Base-by-base conservation (phyloP, 345 rosid species). In the Lumnitzera littorea region DNA sequence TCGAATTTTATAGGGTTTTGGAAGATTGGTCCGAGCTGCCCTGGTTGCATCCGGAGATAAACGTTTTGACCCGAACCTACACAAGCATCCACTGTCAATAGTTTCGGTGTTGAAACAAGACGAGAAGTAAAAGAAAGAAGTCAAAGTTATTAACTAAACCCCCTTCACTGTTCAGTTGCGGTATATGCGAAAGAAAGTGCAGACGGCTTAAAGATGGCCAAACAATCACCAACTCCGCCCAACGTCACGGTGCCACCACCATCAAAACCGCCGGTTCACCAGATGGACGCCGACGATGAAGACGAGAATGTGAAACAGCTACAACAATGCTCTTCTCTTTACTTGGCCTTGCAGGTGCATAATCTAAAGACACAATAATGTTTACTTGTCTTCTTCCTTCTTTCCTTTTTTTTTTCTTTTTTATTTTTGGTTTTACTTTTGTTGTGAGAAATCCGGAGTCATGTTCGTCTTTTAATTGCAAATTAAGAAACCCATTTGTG, bases 251-350 rank as follows among this genome's bases (percentile, higher is more conserved):
- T 25, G 27, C 29, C 17, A n/a, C 53, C 62, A 16, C 56, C 74
- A 2, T 15, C 61, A 1, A 55, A 47, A 3, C 62, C 73, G 15
- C 71, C 75, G 31, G 63, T 70, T 48, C 98, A 92, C 70, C 83
- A 67, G 57, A 72, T 55, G 72, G 89, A 85, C 61, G 89, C 87
- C 27, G 89, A 79, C n/a, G 94, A 84, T 4, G 96, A 87, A 0
- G 96, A 89, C 36, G 94, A 82, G 80, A 89, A 73, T 81, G 94
- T 89, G 64, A 92, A 85, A 79, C 98, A 89, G 72, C 89, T 92
- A 53, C 65, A 64, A 41, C 88, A 92, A 46, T 92, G 96, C 71
- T 89, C 96, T 62, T 65, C 86, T 60, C 66, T 84, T 62, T 89
- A 92, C 70, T 65, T 89, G 50, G 67, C 91, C 54, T 68, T 85